Evolutionary conservation across 2,329 filamentous ascomycete species (phyloP).

Genomic region (Fusarium sp.): DNA sequence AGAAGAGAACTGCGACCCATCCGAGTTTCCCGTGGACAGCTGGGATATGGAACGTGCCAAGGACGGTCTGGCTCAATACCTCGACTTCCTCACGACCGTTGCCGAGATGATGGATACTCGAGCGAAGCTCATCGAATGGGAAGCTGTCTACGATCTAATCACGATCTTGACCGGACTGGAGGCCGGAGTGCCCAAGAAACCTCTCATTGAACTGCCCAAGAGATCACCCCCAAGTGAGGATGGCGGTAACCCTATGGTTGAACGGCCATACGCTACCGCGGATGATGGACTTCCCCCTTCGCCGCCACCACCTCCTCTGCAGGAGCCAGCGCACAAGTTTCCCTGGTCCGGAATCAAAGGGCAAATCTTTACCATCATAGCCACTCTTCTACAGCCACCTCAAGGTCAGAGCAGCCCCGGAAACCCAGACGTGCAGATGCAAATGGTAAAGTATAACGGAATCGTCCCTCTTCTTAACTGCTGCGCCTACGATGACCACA

Average conservation of each 20-base stretch:
- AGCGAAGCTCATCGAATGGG: conserved; percentile 88
- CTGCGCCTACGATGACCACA: conserved; percentile 91
- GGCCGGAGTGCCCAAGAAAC: conserved; percentile 85
- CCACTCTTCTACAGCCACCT: conserved; percentile 88
- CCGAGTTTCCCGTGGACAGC: conserved; percentile 92
- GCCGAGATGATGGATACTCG: conserved; percentile 89
- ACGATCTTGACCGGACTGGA: conserved; percentile 89
- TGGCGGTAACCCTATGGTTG: conserved; percentile 60
- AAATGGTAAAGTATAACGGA: conserved; percentile 86
- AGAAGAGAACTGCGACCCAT: conserved; percentile 77
- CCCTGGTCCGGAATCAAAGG: conserved; percentile 85
- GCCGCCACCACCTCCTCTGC: conserved; percentile 59
- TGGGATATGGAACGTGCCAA: conserved; percentile 99
- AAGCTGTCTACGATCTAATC: conserved; percentile 88
- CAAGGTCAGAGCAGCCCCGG: conserved; percentile 69
- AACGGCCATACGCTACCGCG: conserved; percentile 70
- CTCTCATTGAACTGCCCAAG: conserved; percentile 65
- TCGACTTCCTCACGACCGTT: conserved; percentile 92
- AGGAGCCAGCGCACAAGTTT: conserved; percentile 74
- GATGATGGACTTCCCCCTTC: conserved; percentile 52
- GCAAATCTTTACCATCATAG: conserved; percentile 89
- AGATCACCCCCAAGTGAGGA: conserved; percentile 42
- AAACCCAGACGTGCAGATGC: conserved; percentile 83
- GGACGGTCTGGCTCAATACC: conserved; percentile 92
- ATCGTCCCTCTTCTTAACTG: conserved; percentile 90